Conservation (phyloP, 768 basidiomycete species). For the Mycena epipterygia region DNA sequence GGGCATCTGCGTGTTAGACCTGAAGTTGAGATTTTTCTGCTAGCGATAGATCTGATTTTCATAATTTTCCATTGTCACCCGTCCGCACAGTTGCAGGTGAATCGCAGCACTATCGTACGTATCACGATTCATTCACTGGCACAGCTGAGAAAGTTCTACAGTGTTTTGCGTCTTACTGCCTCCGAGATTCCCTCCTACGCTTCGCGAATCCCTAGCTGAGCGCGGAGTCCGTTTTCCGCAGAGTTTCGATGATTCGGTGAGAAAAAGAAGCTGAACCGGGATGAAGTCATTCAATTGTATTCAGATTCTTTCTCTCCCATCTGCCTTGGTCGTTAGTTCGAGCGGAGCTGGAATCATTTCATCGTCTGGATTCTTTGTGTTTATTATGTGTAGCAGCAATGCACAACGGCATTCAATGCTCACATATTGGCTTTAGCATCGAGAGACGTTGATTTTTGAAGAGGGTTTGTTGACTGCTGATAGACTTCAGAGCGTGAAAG, state of each 20-base stretch:
- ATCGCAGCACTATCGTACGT: background rate
- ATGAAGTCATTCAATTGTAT: background rate
- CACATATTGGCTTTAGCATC: background rate
- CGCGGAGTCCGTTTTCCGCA: background rate
- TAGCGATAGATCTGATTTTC: conserved; percentile 3
- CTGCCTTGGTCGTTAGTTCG: conserved; percentile 1
- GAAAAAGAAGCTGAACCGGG: too few relatives aligned
- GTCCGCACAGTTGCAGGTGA: background rate
- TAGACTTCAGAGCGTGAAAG: conserved; percentile 5
- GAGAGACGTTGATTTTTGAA: conserved; percentile 4
- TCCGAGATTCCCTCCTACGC: conserved; percentile 6
- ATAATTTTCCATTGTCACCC: background rate
- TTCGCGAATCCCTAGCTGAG: conserved; percentile 6
- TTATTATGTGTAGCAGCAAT: conserved; percentile 4
- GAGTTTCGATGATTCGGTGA: background rate
- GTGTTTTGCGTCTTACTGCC: background rate
- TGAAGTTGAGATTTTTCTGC: conserved; percentile 4
- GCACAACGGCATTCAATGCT: background rate
- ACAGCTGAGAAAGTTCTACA: background rate
- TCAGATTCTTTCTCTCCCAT: conserved; percentile 7
- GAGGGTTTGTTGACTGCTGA: background rate
- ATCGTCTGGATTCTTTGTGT: conserved; percentile 4
- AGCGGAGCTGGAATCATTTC: conserved; percentile 4
- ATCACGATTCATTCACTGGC: conserved; percentile 5
- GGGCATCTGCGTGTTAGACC: background rate